Conservation (phyloP, 1,284 basidiomycete species). For the Thelephora terrestris region DNA sequence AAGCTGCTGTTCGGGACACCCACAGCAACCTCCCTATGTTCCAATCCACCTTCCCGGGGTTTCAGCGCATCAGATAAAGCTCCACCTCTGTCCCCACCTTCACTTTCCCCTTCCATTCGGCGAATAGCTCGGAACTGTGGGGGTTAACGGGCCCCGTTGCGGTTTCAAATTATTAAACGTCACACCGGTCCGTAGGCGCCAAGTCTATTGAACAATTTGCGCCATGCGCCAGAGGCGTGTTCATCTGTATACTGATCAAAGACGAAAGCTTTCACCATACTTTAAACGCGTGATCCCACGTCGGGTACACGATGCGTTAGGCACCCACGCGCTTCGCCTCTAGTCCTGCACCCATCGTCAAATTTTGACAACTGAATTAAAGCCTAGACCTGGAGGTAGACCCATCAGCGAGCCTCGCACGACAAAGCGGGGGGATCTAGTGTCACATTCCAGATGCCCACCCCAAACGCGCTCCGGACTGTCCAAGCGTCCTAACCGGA, state of each 20-base stretch:
- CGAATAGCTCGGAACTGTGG: constrained; percentile 63
- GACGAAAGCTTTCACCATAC: constrained; percentile 82
- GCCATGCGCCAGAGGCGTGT: constrained; percentile 85
- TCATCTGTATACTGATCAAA: constrained; percentile 85
- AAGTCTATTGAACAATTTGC: constrained; percentile 43
- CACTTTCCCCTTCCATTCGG: constrained; percentile 87
- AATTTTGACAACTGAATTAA: constrained; percentile 37
- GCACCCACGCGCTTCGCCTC: constrained; percentile 89
- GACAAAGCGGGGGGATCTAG: too few species aligned
- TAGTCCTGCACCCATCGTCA: constrained; percentile 93
- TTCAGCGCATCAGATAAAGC: constrained; percentile 67
- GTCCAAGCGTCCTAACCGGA: constrained; percentile 66
- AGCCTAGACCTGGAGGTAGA: too few species aligned
- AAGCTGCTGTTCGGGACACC: too few species aligned
- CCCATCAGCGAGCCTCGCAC: too few species aligned
- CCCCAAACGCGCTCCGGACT: too few species aligned
- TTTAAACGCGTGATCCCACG: constrained; percentile 54
- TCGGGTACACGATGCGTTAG: constrained; percentile 62
- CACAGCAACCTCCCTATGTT: constrained; percentile 61
- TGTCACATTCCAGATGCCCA: too few species aligned
- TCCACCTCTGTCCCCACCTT: constrained; percentile 81
- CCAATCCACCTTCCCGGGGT: constrained; percentile 95
- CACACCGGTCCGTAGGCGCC: too few species aligned
- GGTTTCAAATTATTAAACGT: background rate
- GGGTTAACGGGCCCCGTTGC: constrained; percentile 57